A percentile compares a stretch with the other conserved stretches of the same genome.
Conservation (phyloP, 768 basidiomycete species). For the Podaxis sp. region DNA sequence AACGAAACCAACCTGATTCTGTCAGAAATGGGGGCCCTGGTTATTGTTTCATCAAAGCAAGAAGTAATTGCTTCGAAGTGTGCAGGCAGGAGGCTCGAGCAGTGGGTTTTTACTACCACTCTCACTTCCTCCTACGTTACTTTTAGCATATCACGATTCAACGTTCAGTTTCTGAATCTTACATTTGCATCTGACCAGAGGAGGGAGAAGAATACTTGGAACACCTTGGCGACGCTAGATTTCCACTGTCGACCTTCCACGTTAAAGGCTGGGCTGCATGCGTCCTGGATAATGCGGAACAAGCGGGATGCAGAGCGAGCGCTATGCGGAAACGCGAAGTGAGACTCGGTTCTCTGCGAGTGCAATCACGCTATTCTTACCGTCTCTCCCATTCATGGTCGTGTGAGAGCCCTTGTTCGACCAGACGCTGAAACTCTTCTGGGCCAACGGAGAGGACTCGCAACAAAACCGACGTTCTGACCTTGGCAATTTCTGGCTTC, state of each 20-base stretch:
- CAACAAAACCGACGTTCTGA: conserved; percentile 53
- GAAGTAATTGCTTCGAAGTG: conserved; percentile 61
- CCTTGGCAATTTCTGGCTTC: conserved; percentile 43
- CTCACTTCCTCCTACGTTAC: conserved; percentile 64
- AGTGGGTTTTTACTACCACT: conserved; percentile 50
- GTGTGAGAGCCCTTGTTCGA: conserved; percentile 35
- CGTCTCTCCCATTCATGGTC: conserved; percentile 44
- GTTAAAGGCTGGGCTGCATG: conserved; percentile 55
- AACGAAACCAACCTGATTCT: conserved; percentile 57
- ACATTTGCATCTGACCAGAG: conserved; percentile 65
- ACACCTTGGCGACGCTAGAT: conserved; percentile 53
- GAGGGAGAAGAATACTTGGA: conserved; percentile 54
- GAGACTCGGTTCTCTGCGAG: background rate
- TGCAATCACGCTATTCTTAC: conserved; percentile 26
- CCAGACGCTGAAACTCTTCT: conserved; percentile 52
- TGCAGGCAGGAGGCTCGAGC: conserved; percentile 56
- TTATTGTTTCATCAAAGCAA: conserved; percentile 64
- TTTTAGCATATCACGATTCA: background rate
- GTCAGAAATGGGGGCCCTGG: conserved; percentile 51
- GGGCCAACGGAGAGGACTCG: conserved; percentile 59
- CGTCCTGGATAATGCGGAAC: conserved; percentile 63
- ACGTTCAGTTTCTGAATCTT: conserved; percentile 13
- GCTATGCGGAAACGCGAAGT: background rate
- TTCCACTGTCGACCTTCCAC: conserved; percentile 69
- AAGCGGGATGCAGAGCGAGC: conserved; percentile 41